Conservation (phyloP, 2,329 filamentous ascomycete genomes). For the Fulvia fulva region DNA sequence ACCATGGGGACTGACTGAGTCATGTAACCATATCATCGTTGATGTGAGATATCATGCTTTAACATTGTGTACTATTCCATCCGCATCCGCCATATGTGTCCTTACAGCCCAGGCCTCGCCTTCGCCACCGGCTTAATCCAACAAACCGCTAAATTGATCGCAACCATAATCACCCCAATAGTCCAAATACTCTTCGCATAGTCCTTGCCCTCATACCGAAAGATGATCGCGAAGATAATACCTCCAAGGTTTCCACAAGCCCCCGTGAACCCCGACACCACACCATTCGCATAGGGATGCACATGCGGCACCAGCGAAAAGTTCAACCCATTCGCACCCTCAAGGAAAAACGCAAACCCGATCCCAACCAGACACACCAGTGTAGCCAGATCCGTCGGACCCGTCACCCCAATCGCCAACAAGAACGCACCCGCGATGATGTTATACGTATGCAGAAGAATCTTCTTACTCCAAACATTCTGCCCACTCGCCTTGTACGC, state of each 20-base stretch:
- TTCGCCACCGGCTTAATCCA: constrained; percentile 60
- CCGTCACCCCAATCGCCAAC: constrained; percentile 59
- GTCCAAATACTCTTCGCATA: constrained; percentile 65
- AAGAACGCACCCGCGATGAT: constrained; percentile 57
- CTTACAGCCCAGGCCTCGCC: background rate
- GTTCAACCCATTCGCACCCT: constrained; percentile 81
- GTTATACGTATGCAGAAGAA: constrained; percentile 54
- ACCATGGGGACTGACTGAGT: background rate
- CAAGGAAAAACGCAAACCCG: constrained; percentile 74
- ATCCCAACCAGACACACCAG: constrained; percentile 76
- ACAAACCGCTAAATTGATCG: constrained; percentile 60
- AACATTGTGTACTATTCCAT: background rate
- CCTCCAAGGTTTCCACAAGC: constrained; percentile 81
- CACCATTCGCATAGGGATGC: constrained; percentile 75
- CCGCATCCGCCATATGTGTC: background rate
- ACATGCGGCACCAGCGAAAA: constrained; percentile 86
- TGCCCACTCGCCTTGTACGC: constrained; percentile 48
- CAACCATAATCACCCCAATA: constrained; percentile 72
- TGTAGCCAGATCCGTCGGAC: constrained; percentile 58
- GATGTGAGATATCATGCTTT: background rate
- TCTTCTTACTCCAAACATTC: constrained; percentile 61
- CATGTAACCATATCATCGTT: no score
- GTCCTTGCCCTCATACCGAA: constrained; percentile 55
- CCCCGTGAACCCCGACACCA: constrained; percentile 73
- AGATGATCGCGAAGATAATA: constrained; percentile 77